Evolutionary conservation across 2,329 filamentous ascomycete species (phyloP), one percentile per base, ranked within the genome.

Genomic region (Diaporthe caulivora): DNA sequence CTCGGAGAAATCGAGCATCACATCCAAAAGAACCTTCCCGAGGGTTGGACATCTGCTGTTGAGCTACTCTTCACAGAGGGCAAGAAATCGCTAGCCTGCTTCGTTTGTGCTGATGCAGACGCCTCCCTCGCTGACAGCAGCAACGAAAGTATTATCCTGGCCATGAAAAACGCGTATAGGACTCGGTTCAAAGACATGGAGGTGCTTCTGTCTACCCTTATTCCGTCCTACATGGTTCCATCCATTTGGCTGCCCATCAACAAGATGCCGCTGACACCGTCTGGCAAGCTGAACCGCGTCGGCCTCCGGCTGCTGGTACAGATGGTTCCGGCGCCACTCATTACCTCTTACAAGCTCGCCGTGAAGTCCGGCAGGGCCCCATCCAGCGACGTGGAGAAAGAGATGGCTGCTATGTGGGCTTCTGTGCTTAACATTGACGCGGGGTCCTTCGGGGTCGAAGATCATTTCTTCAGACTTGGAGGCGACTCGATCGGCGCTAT

Each of bases 401-500:
- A 81, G 51, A 77, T 87, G 1, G 81, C 81, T 34, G 75, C 85
- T 0, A 79, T 87, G 8, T 75, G 74, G 74, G 67, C 57, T n/a
- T 21, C 4, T 3, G 55, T 71, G 2, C 72, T 76, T 9, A 34
- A 70, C n/a, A 72, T 53, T 15, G 62, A 72, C n/a, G 72, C 65
- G 51, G 62, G 37, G 29, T 21, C 65, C 72, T 75, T 86, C 15
- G 80, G 81, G 18, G 78, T 80, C 2, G 78, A 82, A 10, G 84
- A 85, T 76, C 84, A 83, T 78, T 88, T 88, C 80, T 86, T 88
- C 77, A 80, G 80, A 1, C 80, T 88, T 0, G 87, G 86, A 0
- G 86, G 87, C 9, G 87, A 89, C 78, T 89, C 87, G 0, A 80
- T 89, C 2, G 81, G 83, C n/a, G 87, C 87, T 2, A 89, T 89